Evolutionary conservation across 257 asterid genomes (phyloP).

Genomic region (Thymus mandschuricus): DNA sequence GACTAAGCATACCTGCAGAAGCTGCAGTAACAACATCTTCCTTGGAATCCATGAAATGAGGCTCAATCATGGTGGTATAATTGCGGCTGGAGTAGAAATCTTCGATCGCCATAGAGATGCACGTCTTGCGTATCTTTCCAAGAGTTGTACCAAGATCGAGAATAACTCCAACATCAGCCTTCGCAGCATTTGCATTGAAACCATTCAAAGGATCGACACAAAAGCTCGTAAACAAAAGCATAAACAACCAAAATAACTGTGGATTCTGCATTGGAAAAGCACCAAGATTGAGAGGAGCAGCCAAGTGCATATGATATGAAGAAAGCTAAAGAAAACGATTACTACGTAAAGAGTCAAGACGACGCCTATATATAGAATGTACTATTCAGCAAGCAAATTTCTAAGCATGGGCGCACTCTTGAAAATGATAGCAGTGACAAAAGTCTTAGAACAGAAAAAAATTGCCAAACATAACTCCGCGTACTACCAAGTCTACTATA

Average conservation of each 20-base stretch:
- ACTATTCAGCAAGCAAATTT: background rate
- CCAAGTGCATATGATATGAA: background rate
- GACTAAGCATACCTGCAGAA: background rate
- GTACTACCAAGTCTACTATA: background rate
- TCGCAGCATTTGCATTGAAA: background rate
- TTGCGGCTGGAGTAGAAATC: background rate
- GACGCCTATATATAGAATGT: background rate
- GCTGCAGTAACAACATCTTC: background rate
- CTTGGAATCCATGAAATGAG: slow-evolving; percentile 2
- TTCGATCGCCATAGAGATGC: background rate
- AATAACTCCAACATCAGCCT: slow-evolving; percentile 6
- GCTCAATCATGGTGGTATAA: background rate
- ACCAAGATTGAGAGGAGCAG: background rate
- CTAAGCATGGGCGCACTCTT: background rate
- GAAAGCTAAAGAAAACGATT: background rate
- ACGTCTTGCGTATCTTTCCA: slow-evolving; percentile 1
- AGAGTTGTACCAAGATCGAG: background rate
- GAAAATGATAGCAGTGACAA: slow-evolving; percentile 26
- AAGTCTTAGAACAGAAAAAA: too few relatives aligned
- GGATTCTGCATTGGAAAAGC: background rate
- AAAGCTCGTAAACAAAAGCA: background rate
- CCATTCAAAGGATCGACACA: background rate
- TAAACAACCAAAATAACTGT: background rate
- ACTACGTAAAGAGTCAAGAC: background rate
- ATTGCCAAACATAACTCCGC: background rate